phyloP scores from a whole-genome alignment of 2,329 filamentous ascomycete species.

The Ceratocystis destructans region DNA sequence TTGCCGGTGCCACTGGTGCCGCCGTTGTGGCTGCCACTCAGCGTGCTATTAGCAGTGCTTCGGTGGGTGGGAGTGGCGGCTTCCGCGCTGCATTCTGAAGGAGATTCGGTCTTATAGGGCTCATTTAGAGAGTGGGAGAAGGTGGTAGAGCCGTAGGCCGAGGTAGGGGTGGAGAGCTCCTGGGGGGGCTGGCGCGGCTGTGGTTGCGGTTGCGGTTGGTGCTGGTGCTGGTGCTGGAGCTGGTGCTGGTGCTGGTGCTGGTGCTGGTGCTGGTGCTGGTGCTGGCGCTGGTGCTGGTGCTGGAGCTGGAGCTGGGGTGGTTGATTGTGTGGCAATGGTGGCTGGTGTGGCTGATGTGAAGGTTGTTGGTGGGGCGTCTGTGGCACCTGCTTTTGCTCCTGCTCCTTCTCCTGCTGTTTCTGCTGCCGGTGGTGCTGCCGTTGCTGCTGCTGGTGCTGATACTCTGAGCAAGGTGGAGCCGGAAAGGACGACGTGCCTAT shows the following conservation, averaged over 20 bases:
- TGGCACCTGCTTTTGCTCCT: not conserved
- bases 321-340: not conserved
- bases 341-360: not conserved
- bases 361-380: not conserved
- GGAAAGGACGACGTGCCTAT: not conserved
- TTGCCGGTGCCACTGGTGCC: conserved; percentile 7
- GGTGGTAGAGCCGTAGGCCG: not conserved
- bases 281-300: not conserved
- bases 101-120: conserved; percentile 9
- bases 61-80: not conserved
- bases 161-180: conserved; percentile 1
- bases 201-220: not conserved
- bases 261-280: not conserved
- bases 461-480: not conserved
- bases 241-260: not conserved
- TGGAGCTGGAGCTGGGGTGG: not conserved
- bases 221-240: not conserved
- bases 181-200: not conserved
- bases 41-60: conserved; percentile 9
- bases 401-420: not conserved
- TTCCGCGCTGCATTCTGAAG: conserved; percentile 1
- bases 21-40: conserved; percentile 1
- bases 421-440: not conserved
- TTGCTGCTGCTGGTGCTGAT: not conserved
- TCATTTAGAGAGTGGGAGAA: conserved; percentile 5